phyloP scores from a whole-genome alignment of 768 basidiomycete species.

The Mycena vitilis region DNA sequence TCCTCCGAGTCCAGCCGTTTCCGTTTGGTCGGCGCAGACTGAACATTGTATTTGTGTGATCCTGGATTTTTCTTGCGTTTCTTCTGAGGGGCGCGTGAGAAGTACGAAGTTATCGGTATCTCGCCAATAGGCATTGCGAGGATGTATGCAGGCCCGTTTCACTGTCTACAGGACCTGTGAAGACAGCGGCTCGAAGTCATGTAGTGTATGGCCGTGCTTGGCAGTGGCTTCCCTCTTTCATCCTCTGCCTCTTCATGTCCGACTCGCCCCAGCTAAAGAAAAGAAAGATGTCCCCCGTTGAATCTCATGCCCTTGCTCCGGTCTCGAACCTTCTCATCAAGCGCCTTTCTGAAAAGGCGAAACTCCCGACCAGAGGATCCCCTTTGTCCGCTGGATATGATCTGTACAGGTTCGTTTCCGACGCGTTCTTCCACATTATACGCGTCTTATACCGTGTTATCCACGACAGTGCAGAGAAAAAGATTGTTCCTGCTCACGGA shows the following conservation, averaged over 20 bases:
- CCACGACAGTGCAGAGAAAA: constrained; percentile 79
- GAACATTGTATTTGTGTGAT: background rate
- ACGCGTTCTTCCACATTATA: constrained; percentile 19
- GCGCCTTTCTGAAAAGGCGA: constrained; percentile 84
- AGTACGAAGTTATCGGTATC: constrained; percentile 37
- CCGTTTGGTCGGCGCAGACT: constrained; percentile 19
- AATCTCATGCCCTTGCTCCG: constrained; percentile 47
- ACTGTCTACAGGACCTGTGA: background rate
- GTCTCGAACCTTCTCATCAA: constrained; percentile 80
- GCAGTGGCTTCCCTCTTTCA: background rate
- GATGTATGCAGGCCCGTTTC: too few species aligned
- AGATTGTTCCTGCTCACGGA: constrained; percentile 86
- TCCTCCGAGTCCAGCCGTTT: constrained; percentile 20
- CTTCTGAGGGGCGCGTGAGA: constrained; percentile 27
- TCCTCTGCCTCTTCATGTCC: constrained; percentile 23
- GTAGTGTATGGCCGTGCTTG: background rate
- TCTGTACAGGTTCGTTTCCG: constrained; percentile 80
- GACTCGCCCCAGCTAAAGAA: constrained; percentile 62
- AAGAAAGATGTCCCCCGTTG: constrained; percentile 64
- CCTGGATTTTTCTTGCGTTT: constrained; percentile 17
- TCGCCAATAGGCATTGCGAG: constrained; percentile 25
- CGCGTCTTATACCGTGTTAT: constrained; percentile 20
- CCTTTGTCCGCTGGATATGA: constrained; percentile 94
- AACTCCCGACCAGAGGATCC: constrained; percentile 88
- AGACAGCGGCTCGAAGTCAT: background rate